phyloP scores from a whole-genome alignment of 2,329 filamentous ascomycete genomes.

The Pseudopithomyces chartarum region DNA sequence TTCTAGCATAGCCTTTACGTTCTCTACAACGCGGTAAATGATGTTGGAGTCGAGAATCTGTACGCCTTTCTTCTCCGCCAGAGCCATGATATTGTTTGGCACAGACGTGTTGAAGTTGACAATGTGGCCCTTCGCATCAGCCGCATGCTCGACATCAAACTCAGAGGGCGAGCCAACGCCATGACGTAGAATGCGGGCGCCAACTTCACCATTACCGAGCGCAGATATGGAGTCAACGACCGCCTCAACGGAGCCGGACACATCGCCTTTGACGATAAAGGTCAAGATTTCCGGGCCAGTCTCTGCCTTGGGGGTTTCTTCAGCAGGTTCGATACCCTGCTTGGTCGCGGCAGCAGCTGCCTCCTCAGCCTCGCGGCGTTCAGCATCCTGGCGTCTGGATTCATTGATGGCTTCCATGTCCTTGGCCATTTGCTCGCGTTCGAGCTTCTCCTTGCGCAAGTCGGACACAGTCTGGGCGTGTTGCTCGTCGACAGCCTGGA shows the following conservation, averaged over 20 bases:
- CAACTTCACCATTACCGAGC: slow-evolving; percentile 84
- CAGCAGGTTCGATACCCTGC: slow-evolving; percentile 21
- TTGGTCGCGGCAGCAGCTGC: slow-evolving; percentile 40
- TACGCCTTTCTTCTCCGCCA: slow-evolving; percentile 75
- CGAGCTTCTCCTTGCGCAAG: slow-evolving; percentile 73
- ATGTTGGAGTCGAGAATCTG: slow-evolving; percentile 82
- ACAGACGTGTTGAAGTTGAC: slow-evolving; percentile 84
- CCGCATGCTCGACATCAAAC: slow-evolving; percentile 87
- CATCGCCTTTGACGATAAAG: slow-evolving; percentile 91
- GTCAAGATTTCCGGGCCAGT: slow-evolving; percentile 65
- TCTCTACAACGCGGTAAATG: slow-evolving; percentile 80
- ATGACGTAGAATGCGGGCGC: slow-evolving; percentile 75
- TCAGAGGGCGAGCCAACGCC: slow-evolving; percentile 79
- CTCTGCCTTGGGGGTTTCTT: slow-evolving; percentile 47
- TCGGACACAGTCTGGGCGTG: slow-evolving; percentile 78
- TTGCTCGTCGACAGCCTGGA: slow-evolving; percentile 80
- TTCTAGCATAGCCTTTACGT: slow-evolving; percentile 70
- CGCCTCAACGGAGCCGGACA: slow-evolving; percentile 91
- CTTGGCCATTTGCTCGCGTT: slow-evolving; percentile 66
- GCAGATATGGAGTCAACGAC: slow-evolving; percentile 76
- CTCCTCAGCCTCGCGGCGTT: slow-evolving; percentile 65
- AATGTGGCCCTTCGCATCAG: slow-evolving; percentile 74
- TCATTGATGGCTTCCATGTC: slow-evolving; percentile 82
- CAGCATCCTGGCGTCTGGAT: slow-evolving; percentile 60
- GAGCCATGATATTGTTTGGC: slow-evolving; percentile 67